Percentiles rank a stretch among this genome's conserved stretches.
Evolutionary conservation across 2,329 filamentous ascomycete genomes (phyloP).

Genomic region (Cordyceps tenuipes): DNA sequence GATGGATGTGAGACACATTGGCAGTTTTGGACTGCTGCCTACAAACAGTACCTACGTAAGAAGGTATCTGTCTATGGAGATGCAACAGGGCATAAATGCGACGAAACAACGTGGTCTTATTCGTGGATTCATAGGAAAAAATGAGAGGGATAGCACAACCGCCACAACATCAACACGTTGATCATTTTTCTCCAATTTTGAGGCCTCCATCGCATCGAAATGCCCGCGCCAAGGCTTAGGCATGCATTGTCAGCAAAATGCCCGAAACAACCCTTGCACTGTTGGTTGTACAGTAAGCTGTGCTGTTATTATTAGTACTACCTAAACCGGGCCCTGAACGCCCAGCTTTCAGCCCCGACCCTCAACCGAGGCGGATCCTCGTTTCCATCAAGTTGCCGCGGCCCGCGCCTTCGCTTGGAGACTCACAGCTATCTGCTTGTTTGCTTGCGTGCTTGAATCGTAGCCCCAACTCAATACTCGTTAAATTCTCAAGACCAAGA

Average conservation of each 20-base stretch:
- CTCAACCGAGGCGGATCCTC: conserved; percentile 5
- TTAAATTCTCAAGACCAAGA: background rate
- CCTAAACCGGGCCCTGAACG: background rate
- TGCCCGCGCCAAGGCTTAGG: background rate
- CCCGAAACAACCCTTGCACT: too few relatives aligned
- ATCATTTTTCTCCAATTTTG: background rate
- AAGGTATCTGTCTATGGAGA: too few relatives aligned
- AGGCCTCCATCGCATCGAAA: background rate
- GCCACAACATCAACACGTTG: too few relatives aligned
- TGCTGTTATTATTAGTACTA: too few relatives aligned
- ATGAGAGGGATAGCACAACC: too few relatives aligned
- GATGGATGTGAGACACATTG: too few relatives aligned
- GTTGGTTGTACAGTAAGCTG: too few relatives aligned
- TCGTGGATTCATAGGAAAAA: too few relatives aligned
- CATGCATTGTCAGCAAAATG: conserved; percentile 5
- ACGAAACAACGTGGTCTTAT: too few relatives aligned
- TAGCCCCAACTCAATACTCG: background rate
- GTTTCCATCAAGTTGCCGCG: background rate
- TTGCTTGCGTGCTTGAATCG: background rate
- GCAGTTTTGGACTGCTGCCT: too few relatives aligned
- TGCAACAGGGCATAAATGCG: too few relatives aligned
- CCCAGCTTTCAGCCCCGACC: background rate
- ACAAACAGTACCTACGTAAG: too few relatives aligned
- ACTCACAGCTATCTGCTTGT: background rate
- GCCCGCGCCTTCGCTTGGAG: background rate